Evolutionary conservation across 805 yeast species (phyloP).

Genomic region (Yarrowia alimentaria): DNA sequence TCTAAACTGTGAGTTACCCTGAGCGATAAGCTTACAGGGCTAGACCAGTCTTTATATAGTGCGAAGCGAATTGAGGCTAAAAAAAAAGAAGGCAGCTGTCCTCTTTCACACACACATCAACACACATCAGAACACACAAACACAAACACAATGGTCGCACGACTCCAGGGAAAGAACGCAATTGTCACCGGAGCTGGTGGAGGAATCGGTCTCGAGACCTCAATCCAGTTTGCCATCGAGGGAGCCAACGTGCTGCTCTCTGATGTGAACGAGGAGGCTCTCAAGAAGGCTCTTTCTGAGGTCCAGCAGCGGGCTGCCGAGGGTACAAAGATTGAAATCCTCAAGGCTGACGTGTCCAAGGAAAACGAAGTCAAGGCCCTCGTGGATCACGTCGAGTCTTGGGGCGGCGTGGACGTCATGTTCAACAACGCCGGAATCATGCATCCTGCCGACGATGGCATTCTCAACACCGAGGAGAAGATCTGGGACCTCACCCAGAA

Average conservation of each 20-base stretch:
- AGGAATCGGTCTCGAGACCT: constrained; percentile 47
- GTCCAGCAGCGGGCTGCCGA: constrained; percentile 72
- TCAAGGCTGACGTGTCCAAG: constrained; percentile 39
- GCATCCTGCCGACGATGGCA: constrained; percentile 39
- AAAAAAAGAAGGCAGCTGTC: too few relatives aligned
- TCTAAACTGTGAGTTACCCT: too few relatives aligned
- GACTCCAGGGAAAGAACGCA: constrained; percentile 48
- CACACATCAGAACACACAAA: background rate
- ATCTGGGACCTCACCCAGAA: constrained; percentile 42
- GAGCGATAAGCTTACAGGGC: too few relatives aligned
- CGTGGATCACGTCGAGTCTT: constrained; percentile 56
- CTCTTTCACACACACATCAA: background rate
- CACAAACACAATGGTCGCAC: constrained; percentile 26
- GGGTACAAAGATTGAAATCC: constrained; percentile 59
- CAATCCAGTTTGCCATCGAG: constrained; percentile 73
- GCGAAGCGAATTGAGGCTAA: too few relatives aligned
- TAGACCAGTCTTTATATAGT: too few relatives aligned
- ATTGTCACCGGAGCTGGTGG: constrained; percentile 48
- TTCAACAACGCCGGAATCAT: constrained; percentile 87
- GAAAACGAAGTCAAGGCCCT: constrained; percentile 39
- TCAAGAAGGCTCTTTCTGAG: constrained; percentile 59
- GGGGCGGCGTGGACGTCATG: constrained; percentile 77
- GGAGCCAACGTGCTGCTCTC: constrained; percentile 89
- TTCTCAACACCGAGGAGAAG: constrained; percentile 39
- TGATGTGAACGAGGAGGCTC: constrained; percentile 52